Evolutionary conservation across 306 rosid genomes (phyloP).

Genomic region (Fragaria ananassa): DNA sequence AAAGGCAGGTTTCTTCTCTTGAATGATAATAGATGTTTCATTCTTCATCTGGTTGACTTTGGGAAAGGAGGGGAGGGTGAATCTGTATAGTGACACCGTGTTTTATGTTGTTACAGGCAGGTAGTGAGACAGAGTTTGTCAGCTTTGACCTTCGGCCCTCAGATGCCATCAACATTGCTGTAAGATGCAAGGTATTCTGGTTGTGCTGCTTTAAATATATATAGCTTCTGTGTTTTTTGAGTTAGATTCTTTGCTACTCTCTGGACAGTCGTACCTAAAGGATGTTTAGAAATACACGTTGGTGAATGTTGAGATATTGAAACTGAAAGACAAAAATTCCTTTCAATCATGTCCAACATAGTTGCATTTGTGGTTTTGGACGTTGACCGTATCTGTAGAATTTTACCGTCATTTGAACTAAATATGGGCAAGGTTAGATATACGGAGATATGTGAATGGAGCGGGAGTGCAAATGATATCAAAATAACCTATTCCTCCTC

Average conservation of each 20-base stretch:
- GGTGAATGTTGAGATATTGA: neutral
- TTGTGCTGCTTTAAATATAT: neutral
- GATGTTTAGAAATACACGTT: neutral
- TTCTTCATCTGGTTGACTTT: conserved; percentile 10
- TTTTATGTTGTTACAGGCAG: conserved; percentile 48
- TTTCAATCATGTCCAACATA: neutral
- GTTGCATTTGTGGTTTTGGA: neutral
- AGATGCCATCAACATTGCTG: conserved; percentile 96
- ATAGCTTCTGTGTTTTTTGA: neutral
- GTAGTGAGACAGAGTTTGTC: conserved; percentile 59
- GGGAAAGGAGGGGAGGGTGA: neutral
- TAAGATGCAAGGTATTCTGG: conserved; percentile 80
- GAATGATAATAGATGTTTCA: neutral
- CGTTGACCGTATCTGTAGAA: neutral
- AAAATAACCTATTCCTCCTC: neutral
- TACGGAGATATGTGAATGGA: neutral
- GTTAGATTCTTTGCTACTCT: neutral
- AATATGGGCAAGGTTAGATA: neutral
- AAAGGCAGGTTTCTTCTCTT: conserved; percentile 46
- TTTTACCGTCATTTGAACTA: neutral
- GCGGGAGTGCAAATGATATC: neutral
- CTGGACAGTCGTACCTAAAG: neutral
- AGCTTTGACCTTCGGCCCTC: conserved; percentile 98
- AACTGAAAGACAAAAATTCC: neutral
- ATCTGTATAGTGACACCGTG: neutral